Conservation (phyloP, 23 red algal genomes). For the Cyanidioschyzon merolae region DNA sequence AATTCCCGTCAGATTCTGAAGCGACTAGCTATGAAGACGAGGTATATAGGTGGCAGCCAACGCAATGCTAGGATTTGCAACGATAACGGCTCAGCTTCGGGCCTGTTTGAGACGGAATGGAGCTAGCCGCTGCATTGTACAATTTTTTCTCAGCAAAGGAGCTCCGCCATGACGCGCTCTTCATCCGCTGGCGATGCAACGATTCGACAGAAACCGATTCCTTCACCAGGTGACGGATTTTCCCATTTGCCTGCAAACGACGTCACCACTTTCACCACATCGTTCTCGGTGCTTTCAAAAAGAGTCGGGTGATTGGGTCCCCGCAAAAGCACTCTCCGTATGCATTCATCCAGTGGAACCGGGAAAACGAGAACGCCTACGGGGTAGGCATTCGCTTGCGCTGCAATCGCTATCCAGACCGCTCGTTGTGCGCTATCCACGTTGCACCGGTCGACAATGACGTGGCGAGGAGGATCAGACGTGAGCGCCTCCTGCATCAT, state of each 20-base stretch:
- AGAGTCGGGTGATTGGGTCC: slow-evolving; percentile 5
- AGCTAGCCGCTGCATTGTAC: too few relatives aligned
- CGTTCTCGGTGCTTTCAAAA: neutral
- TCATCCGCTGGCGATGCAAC: neutral
- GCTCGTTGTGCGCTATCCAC: neutral
- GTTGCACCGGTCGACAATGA: slow-evolving; percentile 11
- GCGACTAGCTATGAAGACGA: too few relatives aligned
- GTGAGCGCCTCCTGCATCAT: neutral
- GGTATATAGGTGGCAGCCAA: too few relatives aligned
- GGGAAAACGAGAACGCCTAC: slow-evolving; percentile 3
- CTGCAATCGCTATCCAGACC: neutral
- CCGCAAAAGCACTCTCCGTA: neutral
- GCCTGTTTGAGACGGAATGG: too few relatives aligned
- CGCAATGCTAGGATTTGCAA: too few relatives aligned
- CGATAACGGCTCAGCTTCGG: too few relatives aligned
- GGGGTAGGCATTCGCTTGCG: neutral
- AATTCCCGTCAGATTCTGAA: too few relatives aligned
- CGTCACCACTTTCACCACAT: neutral
- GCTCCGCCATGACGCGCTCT: neutral
- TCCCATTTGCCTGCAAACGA: neutral
- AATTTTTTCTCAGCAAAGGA: too few relatives aligned
- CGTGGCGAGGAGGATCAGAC: neutral
- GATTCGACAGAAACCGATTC: neutral
- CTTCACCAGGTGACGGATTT: neutral
- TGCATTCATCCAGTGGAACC: neutral